Evolutionary conservation across 2,329 filamentous ascomycete species (phyloP).

Genomic region (Helminthosporium solani): DNA sequence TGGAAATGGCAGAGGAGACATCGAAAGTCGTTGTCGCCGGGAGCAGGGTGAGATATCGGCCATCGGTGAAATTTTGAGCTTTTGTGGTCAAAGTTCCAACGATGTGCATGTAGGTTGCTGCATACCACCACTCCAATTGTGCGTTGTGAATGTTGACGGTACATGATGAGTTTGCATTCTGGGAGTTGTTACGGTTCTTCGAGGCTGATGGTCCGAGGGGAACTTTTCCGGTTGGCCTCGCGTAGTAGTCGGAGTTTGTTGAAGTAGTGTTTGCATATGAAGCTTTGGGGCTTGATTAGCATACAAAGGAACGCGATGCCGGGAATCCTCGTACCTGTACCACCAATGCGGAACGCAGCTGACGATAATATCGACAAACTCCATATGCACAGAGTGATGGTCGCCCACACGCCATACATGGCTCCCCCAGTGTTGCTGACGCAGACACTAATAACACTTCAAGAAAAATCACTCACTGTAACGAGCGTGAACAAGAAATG

Average conservation of each 20-base stretch:
- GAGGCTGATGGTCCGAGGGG: slow-evolving; percentile 1
- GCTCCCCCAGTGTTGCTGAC: slow-evolving; percentile 16
- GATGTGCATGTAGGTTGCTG: slow-evolving; percentile 24
- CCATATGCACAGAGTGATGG: slow-evolving; percentile 19
- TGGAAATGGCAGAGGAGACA: slow-evolving; percentile 21
- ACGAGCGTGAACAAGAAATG: slow-evolving; percentile 19
- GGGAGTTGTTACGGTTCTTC: slow-evolving; percentile 11
- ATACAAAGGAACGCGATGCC: slow-evolving; percentile 24
- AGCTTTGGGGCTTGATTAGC: slow-evolving; percentile 32
- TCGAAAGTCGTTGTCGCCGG: slow-evolving; percentile 30
- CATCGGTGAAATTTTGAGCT: slow-evolving; percentile 18
- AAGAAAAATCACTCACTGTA: slow-evolving; percentile 17
- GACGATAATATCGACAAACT: slow-evolving; percentile 17
- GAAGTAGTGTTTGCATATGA: slow-evolving; percentile 30
- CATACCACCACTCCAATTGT: slow-evolving; percentile 37
- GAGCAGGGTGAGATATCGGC: slow-evolving; percentile 20
- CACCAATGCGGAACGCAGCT: slow-evolving; percentile 21
- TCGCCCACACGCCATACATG: slow-evolving; percentile 15
- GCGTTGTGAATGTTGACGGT: slow-evolving; percentile 38
- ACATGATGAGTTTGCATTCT: slow-evolving; percentile 22
- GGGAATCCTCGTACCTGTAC: slow-evolving; percentile 27
- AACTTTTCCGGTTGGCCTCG: slow-evolving; percentile 3
- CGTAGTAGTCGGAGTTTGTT: too few species aligned
- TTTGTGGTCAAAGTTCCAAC: slow-evolving; percentile 22
- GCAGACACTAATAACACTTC: slow-evolving; percentile 26